Base-by-base conservation (phyloP, 805 yeast species). In the Myxozyma udenii region DNA sequence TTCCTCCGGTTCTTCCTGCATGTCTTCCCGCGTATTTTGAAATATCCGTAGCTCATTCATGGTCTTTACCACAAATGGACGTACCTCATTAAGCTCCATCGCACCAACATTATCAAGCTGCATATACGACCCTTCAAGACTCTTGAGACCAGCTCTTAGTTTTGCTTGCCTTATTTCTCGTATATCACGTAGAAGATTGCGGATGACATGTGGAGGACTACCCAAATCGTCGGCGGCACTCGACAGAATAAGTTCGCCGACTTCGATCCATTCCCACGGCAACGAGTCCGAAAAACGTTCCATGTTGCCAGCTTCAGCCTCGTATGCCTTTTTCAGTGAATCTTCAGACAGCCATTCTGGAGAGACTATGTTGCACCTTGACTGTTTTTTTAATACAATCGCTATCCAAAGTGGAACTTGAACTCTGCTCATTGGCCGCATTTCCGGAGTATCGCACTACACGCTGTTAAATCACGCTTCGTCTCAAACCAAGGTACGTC, bases 201-300 rank as follows among this genome's bases (percentile, higher is more conserved):
- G 71, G 23, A 91, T 68, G 51, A 78, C 83, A 62, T 85, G 86
- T 0, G 85, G 76, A 0, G 88, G 83, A 55, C 85, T 91, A 12
- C 74, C 71, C 48, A 89, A 71, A 66, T 93, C 98, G 61, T 90
- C 95, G 0, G 84, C 61, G 1, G 96, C 95, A 39, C 74, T 74
- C 2, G 44, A 74, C 3, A 91, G 73, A 43, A 91, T 70, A 11
- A 84, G 74, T 60, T 84, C 86, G 3, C 91, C 78, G 0, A 85
- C 64, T 45, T 91, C 95, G 21, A 89, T 72, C 98, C 98, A 93
- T 65, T 84, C 80, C 81, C 84, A 83, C 0, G 98, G 98, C 44
- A 91, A 68, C 30, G 46, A 43, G 5, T 74, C 69, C 49, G 87
- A 78, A 64, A 91, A 91, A 53, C 78, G 71, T 30, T 76, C 75